Evolutionary conservation across 2,329 filamentous ascomycete species (phyloP), one percentile per base, ranked within the genome.

Genomic region (Ophiognomonia clavigignenti-juglandacearum): DNA sequence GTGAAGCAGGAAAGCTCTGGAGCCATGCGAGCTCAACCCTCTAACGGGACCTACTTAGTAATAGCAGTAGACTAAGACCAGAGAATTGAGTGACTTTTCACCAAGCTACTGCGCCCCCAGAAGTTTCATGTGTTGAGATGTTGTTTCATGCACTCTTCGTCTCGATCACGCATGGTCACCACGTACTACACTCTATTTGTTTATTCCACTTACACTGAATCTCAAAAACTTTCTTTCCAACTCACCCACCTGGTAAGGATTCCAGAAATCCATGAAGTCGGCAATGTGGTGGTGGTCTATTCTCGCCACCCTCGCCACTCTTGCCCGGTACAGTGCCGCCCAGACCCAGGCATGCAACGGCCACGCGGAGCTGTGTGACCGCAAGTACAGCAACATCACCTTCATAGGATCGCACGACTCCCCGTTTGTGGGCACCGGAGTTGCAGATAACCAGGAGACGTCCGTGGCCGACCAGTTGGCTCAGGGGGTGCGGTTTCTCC

Each of bases 361-460:
- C 50, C 68, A 73, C 47, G 56, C 72, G 2, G 70, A 71, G 36
- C 75, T 80, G 43, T 85, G 82, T 64, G 60, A 61, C 39, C 73
- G 75, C 32, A 65, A 61, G 34, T 85, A 83, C 65, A 78, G 78
- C 51, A 72, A 82, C 31, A 60, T 85, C 44, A 76, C 76, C 18
- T 74, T 78, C 50, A 64, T 83, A 18, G 84, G 82, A 22, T 73
- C 83, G 7, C 84, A 87, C 64, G 75, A 87, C 64, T 77, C 75
- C 11, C 74, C 80, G 26, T 86, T 86, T 56, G 74, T 82, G 35
- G 80, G 83, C 34, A 55, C 69, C 40, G 56, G 72, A 4, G 69
- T 71, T 1, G 64, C 71, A 44, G 66, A 83, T 50, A 83, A 85
- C 62, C 83, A 87, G 59, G 75, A 78, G 53, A 70, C 80, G 40